Percentiles rank a stretch among this genome's conserved stretches.
phyloP scores from a whole-genome alignment of 139 green algal species.

The Chlorella sp. region DNA sequence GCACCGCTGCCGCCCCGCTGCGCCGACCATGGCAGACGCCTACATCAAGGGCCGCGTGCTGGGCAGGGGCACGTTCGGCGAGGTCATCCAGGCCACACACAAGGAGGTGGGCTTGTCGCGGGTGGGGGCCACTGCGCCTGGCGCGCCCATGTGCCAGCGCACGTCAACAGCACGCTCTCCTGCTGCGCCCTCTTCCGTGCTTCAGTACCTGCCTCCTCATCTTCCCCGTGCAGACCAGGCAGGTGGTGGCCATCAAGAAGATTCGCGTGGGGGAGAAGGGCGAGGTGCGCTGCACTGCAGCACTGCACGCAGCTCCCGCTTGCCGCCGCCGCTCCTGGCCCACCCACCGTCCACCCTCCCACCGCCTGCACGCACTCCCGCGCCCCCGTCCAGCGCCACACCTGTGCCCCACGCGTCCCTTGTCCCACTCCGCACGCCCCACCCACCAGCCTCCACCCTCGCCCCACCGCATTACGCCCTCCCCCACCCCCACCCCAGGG shows the following conservation, averaged over 20 bases:
- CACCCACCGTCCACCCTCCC: background rate
- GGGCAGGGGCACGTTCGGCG: slow-evolving; percentile 77
- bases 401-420: background rate
- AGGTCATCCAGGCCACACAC: slow-evolving; percentile 75
- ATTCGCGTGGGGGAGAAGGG: slow-evolving; percentile 68
- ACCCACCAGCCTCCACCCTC: no score
- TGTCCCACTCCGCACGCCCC: background rate
- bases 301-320: background rate
- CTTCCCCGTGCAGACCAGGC: slow-evolving; percentile 65
- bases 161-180: no score
- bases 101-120: slow-evolving; percentile 85
- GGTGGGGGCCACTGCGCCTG: no score
- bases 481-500: slow-evolving; percentile 65
- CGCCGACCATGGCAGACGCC: no score
- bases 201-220: background rate
- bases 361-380: background rate
- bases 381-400: background rate
- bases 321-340: background rate
- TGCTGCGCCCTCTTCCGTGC: background rate
- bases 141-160: no score
- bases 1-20: no score
- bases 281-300: slow-evolving; percentile 14
- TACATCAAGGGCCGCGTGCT: slow-evolving; percentile 77
- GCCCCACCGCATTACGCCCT: background rate
- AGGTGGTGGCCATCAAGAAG: slow-evolving; percentile 91